Conservation (phyloP, 2,329 filamentous ascomycete genomes). For the Penicillium hesseltinei region DNA sequence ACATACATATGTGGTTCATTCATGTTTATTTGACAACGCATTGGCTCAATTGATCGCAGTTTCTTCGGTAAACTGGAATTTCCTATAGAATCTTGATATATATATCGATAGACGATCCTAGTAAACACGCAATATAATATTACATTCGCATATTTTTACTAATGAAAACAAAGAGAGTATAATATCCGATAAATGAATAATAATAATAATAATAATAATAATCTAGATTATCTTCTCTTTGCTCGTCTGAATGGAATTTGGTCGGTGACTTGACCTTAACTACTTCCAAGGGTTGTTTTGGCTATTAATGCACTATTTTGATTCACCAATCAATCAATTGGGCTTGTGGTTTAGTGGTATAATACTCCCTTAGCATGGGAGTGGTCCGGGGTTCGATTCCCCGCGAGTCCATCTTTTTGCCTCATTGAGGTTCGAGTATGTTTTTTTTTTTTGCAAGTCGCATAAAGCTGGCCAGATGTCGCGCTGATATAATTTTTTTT, state of each 20-base stretch:
- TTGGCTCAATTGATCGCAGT: background rate
- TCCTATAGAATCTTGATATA: background rate
- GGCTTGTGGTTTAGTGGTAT: constrained; percentile 50
- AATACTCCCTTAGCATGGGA: constrained; percentile 50
- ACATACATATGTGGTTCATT: background rate
- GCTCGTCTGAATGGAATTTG: background rate
- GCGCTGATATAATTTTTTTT: too few relatives aligned
- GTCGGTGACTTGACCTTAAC: background rate
- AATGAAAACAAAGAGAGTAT: background rate
- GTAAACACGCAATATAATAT: too few relatives aligned
- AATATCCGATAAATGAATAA: background rate
- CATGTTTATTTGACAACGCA: too few relatives aligned
- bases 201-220: too few relatives aligned
- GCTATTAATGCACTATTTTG: background rate
- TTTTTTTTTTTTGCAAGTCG: background rate
- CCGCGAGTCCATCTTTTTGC: constrained; percentile 40
- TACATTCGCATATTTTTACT: too few relatives aligned
- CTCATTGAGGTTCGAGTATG: background rate
- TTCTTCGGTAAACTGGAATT: background rate
- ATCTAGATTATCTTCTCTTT: background rate
- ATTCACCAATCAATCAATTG: constrained; percentile 8
- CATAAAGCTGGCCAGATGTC: background rate
- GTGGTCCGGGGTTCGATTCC: constrained; percentile 52
- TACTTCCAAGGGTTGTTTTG: background rate
- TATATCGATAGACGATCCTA: background rate